Evolutionary conservation across 2,329 filamentous ascomycete species (phyloP).

Genomic region (Colletotrichum sp.): DNA sequence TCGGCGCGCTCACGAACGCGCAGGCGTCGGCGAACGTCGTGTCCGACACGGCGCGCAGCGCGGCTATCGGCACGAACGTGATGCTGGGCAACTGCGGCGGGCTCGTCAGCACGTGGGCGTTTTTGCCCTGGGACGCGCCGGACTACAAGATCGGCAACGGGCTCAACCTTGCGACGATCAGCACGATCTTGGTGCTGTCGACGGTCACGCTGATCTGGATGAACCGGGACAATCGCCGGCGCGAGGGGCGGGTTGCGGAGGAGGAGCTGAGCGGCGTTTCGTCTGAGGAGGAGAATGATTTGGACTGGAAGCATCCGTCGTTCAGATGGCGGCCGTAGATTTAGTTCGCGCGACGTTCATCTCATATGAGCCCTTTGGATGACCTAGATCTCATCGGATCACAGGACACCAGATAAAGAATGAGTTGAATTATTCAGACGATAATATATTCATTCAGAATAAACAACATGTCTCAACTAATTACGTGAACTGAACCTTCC

Average conservation of each 20-base stretch:
- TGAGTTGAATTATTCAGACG: neutral
- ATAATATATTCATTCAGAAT: neutral
- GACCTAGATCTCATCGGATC: neutral
- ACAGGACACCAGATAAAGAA: neutral
- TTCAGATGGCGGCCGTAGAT: conserved; percentile 58
- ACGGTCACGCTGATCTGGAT: conserved; percentile 64
- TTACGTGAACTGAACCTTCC: neutral
- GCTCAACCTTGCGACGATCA: conserved; percentile 68
- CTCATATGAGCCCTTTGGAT: neutral
- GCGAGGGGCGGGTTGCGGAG: conserved; percentile 32
- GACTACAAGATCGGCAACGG: conserved; percentile 75
- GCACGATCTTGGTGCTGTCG: conserved; percentile 57
- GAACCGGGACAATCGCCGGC: conserved; percentile 58
- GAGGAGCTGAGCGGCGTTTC: conserved; percentile 58
- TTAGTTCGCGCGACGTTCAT: neutral
- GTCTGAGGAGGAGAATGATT: conserved; percentile 58
- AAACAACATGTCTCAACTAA: neutral
- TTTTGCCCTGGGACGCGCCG: conserved; percentile 66
- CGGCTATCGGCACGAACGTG: conserved; percentile 64
- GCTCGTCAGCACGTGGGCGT: conserved; percentile 53
- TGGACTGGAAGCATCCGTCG: conserved; percentile 71
- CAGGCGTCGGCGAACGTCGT: conserved; percentile 70
- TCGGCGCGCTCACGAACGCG: conserved; percentile 67
- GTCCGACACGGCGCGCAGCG: conserved; percentile 67
- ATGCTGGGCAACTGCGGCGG: conserved; percentile 70